phyloP scores from a whole-genome alignment of 345 rosid species.

The Heritiera fomes region DNA sequence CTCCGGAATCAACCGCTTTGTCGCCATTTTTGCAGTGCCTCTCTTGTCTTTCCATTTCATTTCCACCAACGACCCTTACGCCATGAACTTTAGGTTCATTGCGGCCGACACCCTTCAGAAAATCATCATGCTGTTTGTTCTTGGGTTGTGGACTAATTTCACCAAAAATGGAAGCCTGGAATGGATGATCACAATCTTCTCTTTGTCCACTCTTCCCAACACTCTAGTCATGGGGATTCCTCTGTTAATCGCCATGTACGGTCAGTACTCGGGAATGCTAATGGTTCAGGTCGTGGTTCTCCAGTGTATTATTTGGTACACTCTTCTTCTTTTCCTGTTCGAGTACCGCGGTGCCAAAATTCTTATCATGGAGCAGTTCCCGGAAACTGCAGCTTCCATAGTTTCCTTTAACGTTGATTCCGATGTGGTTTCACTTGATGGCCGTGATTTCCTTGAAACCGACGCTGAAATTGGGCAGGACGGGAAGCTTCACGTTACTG shows the following conservation, averaged over 20 bases:
- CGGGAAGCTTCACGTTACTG: conserved; percentile 88
- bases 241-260: conserved; percentile 88
- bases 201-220: conserved; percentile 87
- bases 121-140: conserved; percentile 58
- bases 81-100: conserved; percentile 82
- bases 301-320: conserved; percentile 97
- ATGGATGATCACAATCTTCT: conserved; percentile 94
- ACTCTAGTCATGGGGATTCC: conserved; percentile 98
- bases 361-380: conserved; percentile 90
- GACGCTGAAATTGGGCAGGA: conserved; percentile 85
- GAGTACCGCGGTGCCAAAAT: conserved; percentile 92
- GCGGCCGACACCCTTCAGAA: conserved; percentile 95
- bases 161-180: conserved; percentile 67
- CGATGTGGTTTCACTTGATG: conserved; percentile 84
- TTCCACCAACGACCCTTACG: conserved; percentile 74
- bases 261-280: conserved; percentile 59
- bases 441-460: conserved; percentile 73
- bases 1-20: conserved; percentile 96
- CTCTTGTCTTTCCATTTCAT: conserved; percentile 95
- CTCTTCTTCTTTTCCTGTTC: conserved; percentile 79
- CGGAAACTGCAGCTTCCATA: conserved; percentile 90
- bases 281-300: conserved; percentile 96
- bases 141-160: conserved; percentile 65
- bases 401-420: conserved; percentile 90
- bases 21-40: conserved; percentile 92